A percentile compares a stretch with the other conserved stretches of the same genome.
These are phyloP conservation scores for Ottelia alismoides DNA, from an alignment of 106 monocot genomes.

Conservation along the genomic window DNA sequence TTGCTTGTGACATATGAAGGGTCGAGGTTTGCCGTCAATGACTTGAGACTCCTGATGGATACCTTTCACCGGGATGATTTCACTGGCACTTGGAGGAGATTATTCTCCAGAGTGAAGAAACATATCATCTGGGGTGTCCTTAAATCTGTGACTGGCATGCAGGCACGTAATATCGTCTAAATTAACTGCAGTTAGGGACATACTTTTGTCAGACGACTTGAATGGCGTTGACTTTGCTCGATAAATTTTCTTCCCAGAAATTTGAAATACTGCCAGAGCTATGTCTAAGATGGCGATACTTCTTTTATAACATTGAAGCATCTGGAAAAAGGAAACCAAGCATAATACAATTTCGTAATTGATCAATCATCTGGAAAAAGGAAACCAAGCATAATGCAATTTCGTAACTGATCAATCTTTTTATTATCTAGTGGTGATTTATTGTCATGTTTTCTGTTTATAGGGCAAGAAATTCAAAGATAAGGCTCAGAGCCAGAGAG, in stretches of 20 bases:
- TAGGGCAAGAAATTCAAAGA: conserved; percentile 99
- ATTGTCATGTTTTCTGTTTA: not conserved
- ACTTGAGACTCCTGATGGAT: conserved; percentile 89
- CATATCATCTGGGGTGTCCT: conserved; percentile 97
- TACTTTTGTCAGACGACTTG: too few species aligned
- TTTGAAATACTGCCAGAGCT: too few species aligned
- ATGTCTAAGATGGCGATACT: not conserved
- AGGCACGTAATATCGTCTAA: conserved; percentile 34
- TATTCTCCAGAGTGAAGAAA: conserved; percentile 92
- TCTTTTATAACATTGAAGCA: not conserved
- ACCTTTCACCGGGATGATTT: conserved; percentile 91
- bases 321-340: not conserved
- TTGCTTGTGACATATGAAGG: conserved; percentile 93
- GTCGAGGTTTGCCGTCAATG: conserved; percentile 80
- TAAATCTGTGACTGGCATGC: conserved; percentile 97
- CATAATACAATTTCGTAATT: not conserved
- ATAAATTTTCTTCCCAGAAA: too few species aligned
- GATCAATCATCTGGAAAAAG: not conserved
- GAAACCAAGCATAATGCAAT: not conserved
- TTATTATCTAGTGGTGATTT: not conserved
- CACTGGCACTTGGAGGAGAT: conserved; percentile 81
- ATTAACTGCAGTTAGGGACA: too few species aligned
- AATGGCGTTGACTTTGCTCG: too few species aligned
- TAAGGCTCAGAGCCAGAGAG: conserved; percentile 53
- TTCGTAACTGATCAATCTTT: not conserved